Conservation (phyloP, 2,329 filamentous ascomycete genomes). For the Phyllosticta citribraziliensis region DNA sequence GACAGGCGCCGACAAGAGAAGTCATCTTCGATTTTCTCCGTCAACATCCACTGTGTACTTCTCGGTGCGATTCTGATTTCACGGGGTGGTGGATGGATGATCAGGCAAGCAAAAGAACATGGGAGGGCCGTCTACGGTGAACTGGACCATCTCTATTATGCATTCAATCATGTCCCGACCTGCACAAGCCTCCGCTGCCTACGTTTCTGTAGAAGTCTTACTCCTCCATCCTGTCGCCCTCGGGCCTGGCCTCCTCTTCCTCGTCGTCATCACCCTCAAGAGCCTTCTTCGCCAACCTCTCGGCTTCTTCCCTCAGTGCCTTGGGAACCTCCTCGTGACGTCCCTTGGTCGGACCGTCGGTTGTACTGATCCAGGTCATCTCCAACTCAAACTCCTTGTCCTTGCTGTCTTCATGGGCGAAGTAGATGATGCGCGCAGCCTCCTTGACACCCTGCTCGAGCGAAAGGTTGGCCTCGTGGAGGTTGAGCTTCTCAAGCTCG, state of each 20-base stretch:
- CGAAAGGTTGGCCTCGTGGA: slow-evolving; percentile 65
- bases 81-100: no score
- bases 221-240: slow-evolving; percentile 79
- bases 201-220: slow-evolving; percentile 32
- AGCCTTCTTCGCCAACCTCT: slow-evolving; percentile 82
- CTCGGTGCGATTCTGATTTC: no score
- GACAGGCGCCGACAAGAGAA: no score
- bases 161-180: not conserved
- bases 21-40: not conserved
- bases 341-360: slow-evolving; percentile 82
- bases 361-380: slow-evolving; percentile 93
- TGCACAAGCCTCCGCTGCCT: not conserved
- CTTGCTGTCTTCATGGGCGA: slow-evolving; percentile 97
- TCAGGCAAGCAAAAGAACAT: not conserved
- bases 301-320: slow-evolving; percentile 81
- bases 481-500: slow-evolving; percentile 94
- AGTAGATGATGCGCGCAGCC: slow-evolving; percentile 92
- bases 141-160: not conserved
- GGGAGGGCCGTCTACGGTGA: not conserved
- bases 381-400: slow-evolving; percentile 99
- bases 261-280: slow-evolving; percentile 77
- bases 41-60: not conserved
- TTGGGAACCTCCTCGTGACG: slow-evolving; percentile 89
- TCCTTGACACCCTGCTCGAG: slow-evolving; percentile 88
- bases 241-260: slow-evolving; percentile 60